phyloP scores from a whole-genome alignment of 2,329 filamentous ascomycete species.

The Cercospora beticola region DNA sequence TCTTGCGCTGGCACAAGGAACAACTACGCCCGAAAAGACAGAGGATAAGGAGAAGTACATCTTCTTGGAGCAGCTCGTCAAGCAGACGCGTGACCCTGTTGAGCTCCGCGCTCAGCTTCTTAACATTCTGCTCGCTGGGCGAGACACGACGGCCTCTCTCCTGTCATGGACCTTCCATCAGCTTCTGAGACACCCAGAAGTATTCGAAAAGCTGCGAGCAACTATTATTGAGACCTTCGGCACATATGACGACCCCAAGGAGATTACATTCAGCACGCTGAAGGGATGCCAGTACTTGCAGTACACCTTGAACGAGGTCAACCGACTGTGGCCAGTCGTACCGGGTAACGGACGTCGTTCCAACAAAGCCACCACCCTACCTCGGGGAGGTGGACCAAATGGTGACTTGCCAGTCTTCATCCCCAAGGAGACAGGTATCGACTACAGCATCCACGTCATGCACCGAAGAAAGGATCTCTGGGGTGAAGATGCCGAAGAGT shows the following conservation, averaged over 20 bases:
- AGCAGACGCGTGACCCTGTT: slow-evolving; percentile 47
- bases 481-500: slow-evolving; percentile 43
- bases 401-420: slow-evolving; percentile 56
- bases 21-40: slow-evolving; percentile 21
- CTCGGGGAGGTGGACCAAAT: slow-evolving; percentile 58
- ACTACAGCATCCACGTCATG: slow-evolving; percentile 39
- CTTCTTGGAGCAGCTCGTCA: slow-evolving; percentile 49
- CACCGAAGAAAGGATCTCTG: slow-evolving; percentile 42
- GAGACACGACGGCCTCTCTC: slow-evolving; percentile 57
- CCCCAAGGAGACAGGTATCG: slow-evolving; percentile 33
- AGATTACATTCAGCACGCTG: slow-evolving; percentile 58
- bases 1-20: slow-evolving; percentile 42
- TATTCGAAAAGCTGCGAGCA: slow-evolving; percentile 50
- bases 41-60: slow-evolving; percentile 42
- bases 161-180: slow-evolving; percentile 57
- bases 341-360: slow-evolving; percentile 75
- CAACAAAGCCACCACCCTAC: slow-evolving; percentile 71
- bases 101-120: slow-evolving; percentile 48
- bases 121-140: slow-evolving; percentile 67
- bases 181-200: slow-evolving; percentile 51
- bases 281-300: slow-evolving; percentile 69
- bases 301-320: slow-evolving; percentile 51
- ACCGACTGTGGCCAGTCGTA: slow-evolving; percentile 75
- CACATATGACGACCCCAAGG: slow-evolving; percentile 43
- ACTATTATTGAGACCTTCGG: slow-evolving; percentile 53